A percentile compares a stretch with the other conserved stretches of the same genome.
Conservation (phyloP, 2,329 filamentous ascomycete genomes). For the Phaeophleospora eucalypticola region DNA sequence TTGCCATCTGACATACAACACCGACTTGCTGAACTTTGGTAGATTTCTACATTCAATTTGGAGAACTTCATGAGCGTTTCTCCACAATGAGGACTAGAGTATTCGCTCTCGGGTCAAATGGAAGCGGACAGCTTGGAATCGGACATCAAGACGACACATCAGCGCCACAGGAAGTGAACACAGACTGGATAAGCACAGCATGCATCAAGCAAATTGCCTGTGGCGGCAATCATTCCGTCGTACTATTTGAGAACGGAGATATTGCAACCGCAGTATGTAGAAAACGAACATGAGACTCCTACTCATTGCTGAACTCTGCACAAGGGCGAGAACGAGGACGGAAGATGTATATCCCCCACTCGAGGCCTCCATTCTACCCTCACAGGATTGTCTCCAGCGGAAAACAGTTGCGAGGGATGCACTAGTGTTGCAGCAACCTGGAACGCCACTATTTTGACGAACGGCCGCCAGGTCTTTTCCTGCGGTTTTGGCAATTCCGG, state of each 20-base stretch:
- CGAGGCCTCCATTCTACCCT: not conserved
- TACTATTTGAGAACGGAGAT: constrained; percentile 57
- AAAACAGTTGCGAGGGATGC: not conserved
- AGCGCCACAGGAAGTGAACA: constrained; percentile 19
- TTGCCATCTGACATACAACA: no score
- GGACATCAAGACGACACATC: constrained; percentile 41
- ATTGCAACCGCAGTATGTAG: constrained; percentile 60
- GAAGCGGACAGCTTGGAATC: constrained; percentile 50
- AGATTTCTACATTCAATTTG: no score
- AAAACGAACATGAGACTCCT: no score
- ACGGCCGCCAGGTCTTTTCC: constrained; percentile 49
- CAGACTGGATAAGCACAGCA: not conserved
- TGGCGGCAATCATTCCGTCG: constrained; percentile 83
- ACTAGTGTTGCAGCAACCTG: constrained; percentile 60
- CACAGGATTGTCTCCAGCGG: not conserved
- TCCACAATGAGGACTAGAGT: not conserved
- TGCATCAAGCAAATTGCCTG: constrained; percentile 44
- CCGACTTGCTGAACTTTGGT: no score
- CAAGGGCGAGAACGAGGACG: constrained; percentile 49
- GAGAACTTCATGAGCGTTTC: not conserved
- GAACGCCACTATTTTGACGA: constrained; percentile 61
- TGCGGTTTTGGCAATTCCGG: constrained; percentile 67
- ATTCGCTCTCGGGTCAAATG: constrained; percentile 48
- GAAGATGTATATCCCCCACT: constrained; percentile 34
- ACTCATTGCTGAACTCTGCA: no score